These are phyloP conservation scores for Cubamyces lactineus DNA, from an alignment of 768 basidiomycete species.

Conservation along the genomic window DNA sequence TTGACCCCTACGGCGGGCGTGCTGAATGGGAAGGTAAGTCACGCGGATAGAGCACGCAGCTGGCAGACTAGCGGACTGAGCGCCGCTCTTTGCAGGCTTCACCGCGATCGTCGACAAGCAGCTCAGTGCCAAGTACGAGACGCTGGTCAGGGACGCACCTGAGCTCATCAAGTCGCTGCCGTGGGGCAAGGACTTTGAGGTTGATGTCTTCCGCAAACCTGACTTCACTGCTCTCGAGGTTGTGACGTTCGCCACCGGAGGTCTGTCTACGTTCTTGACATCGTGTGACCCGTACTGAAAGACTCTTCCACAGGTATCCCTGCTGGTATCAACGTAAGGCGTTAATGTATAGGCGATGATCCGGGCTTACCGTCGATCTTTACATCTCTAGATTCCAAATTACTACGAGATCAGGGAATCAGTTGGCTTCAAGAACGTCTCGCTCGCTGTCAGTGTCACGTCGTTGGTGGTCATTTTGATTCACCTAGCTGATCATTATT, in stretches of 20 bases:
- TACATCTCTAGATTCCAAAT: slow-evolving; percentile 42
- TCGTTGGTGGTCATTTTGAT: neutral
- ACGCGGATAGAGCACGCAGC: neutral
- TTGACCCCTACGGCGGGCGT: slow-evolving; percentile 88
- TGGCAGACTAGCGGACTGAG: neutral
- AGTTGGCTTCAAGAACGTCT: slow-evolving; percentile 89
- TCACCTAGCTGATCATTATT: neutral
- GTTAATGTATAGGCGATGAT: neutral
- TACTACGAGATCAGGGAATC: slow-evolving; percentile 85
- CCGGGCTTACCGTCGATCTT: neutral
- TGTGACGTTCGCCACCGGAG: slow-evolving; percentile 81
- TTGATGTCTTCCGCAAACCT: slow-evolving; percentile 74
- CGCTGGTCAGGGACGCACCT: slow-evolving; percentile 74
- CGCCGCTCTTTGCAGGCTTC: slow-evolving; percentile 55
- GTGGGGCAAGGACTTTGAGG: slow-evolving; percentile 64
- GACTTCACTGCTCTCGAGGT: slow-evolving; percentile 89
- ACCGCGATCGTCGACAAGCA: slow-evolving; percentile 88
- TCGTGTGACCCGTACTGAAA: slow-evolving; percentile 7
- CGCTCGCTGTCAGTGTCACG: slow-evolving; percentile 63
- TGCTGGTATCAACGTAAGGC: slow-evolving; percentile 77
- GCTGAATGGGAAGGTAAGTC: slow-evolving; percentile 87
- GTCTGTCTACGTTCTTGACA: slow-evolving; percentile 40
- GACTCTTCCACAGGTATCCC: slow-evolving; percentile 62
- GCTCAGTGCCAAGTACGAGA: slow-evolving; percentile 81
- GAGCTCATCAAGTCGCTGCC: slow-evolving; percentile 80